Conservation (phyloP, 1,284 basidiomycete species). For the Sanghuangporus weigelae region DNA sequence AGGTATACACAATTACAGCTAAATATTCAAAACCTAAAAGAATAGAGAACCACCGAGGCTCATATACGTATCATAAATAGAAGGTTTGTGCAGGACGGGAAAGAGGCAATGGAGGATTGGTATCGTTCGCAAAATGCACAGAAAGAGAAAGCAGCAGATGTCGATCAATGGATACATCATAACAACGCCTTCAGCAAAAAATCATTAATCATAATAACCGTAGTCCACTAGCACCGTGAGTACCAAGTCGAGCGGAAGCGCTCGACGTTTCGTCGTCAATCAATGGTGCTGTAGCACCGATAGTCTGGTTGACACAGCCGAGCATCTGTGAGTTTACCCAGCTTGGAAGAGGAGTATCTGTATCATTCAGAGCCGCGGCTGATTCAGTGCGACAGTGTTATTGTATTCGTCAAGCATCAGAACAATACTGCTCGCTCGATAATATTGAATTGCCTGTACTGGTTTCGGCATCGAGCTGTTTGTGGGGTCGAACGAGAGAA, state of each 20-base stretch:
- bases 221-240: no score
- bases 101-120: no score
- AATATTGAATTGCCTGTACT: conserved; percentile 54
- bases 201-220: no score
- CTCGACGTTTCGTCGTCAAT: conserved; percentile 22
- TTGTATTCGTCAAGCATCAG: conserved; percentile 63
- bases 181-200: no score
- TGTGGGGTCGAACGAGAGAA: conserved; percentile 29
- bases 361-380: conserved; percentile 24
- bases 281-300: conserved; percentile 33
- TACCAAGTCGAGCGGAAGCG: background rate
- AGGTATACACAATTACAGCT: no score
- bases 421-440: conserved; percentile 49
- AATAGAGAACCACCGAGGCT: no score
- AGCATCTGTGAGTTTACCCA: conserved; percentile 35
- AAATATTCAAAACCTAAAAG: no score
- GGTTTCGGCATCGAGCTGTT: conserved; percentile 34
- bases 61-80: no score
- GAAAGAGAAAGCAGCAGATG: no score
- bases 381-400: conserved; percentile 32
- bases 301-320: conserved; percentile 40
- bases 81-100: no score
- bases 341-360: conserved; percentile 33
- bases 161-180: no score
- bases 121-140: no score